Conservation (phyloP, 495 filamentous ascomycete genomes). For the Cetradonia linearis region DNA sequence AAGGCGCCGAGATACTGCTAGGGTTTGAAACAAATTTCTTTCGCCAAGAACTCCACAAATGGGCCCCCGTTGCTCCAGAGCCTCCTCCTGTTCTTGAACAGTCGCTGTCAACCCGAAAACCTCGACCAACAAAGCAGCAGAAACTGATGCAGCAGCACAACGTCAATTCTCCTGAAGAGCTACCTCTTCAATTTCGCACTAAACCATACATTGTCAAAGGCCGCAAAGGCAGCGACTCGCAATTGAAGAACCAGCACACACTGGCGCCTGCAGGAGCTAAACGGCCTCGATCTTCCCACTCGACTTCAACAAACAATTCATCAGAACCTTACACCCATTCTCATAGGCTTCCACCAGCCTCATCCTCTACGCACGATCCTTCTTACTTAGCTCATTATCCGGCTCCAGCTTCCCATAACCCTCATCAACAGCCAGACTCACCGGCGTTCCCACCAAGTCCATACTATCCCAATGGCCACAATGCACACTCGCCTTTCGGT, state of each 20-base stretch:
- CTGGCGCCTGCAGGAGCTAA: conserved; percentile 19
- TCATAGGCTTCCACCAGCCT: conserved; percentile 22
- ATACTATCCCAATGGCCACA: conserved; percentile 19
- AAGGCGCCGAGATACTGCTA: conserved; percentile 90
- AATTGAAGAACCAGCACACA: conserved; percentile 21
- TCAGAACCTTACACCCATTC: conserved; percentile 20
- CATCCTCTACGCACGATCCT: conserved; percentile 20
- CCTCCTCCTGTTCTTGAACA: conserved; percentile 69
- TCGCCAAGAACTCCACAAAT: conserved; percentile 89
- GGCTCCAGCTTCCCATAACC: conserved; percentile 20
- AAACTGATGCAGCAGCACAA: conserved; percentile 85
- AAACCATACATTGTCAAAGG: conserved; percentile 50
- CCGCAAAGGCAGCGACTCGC: conserved; percentile 30
- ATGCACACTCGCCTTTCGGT: conserved; percentile 20
- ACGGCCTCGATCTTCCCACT: conserved; percentile 23
- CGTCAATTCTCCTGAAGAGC: conserved; percentile 76
- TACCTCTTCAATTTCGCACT: conserved; percentile 67
- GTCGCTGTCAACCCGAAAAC: conserved; percentile 91
- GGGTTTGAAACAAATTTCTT: conserved; percentile 95
- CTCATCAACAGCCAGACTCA: conserved; percentile 22
- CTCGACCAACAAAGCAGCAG: conserved; percentile 92
- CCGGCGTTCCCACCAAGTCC: conserved; percentile 22
- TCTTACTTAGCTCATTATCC: conserved; percentile 23
- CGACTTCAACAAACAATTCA: conserved; percentile 22
- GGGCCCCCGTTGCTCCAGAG: conserved; percentile 83